Evolutionary conservation across 2,329 filamentous ascomycete species (phyloP), one percentile per base, ranked within the genome.

Genomic region (Sclerotinia sclerotiorum): DNA sequence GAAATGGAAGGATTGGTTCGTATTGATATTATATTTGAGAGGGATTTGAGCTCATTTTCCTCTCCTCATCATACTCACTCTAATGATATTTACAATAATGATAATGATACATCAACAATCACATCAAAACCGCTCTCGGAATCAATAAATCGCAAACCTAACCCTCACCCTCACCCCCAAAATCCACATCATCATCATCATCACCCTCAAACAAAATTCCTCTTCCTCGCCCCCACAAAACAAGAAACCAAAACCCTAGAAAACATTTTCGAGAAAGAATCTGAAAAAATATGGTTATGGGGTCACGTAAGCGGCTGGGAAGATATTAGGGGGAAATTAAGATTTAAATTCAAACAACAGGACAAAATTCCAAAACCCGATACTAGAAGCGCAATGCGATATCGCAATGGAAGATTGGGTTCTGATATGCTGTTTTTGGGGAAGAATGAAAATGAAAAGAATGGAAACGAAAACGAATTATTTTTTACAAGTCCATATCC

Each of bases 231-330:
- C 0, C 27, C 56, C 8, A 42, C 27, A 13, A 8, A 21, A 24
- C 15, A 51, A 1, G 64, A 66, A 17, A 7, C 24, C 19, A 49
- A 10, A 27, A 24, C 27, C 6, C 8, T 66, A 10, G 44, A 60
- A 58, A 10, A 29, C 2, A 11, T 66, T 7, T 60, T 66, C 6
- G 44, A 58, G 54, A 46, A 17, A 10, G 64, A 60, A 27, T 66
- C 54, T 21, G 54, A 66, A 6, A 66, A 66, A 19, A 49, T n/a
- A 5, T 66, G 64, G 64, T 42, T 58, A 24, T 66, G 64, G 64
- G 64, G 64, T 8, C 13, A 44, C 2, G 54, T 66, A 5, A 29
- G 56, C 6, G 64, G 64, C 15, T 66, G 64, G 64, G 64, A 66
- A 8, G 64, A 66, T 51, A 29, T 66, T 1, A 13, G 27, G 1